Evolutionary conservation across 345 rosid genomes (phyloP).

Genomic region (Eucalyptus curtisii): DNA sequence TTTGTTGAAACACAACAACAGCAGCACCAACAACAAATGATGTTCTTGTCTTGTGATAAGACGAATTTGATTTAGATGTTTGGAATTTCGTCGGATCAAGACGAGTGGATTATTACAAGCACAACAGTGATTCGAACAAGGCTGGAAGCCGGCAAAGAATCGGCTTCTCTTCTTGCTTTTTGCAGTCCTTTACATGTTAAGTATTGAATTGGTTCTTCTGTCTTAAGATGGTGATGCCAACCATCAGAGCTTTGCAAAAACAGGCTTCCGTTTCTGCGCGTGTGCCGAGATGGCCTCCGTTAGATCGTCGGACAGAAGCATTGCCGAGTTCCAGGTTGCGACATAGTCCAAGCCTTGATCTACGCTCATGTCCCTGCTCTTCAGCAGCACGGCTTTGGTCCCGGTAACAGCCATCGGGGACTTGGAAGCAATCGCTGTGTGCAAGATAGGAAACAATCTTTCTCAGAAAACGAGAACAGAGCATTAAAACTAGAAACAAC

Average conservation of each 20-base stretch:
- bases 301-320: slow-evolving; percentile 65
- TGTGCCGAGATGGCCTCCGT: slow-evolving; percentile 49
- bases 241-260: slow-evolving; percentile 57
- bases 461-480: neutral
- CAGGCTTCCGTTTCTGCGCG: slow-evolving; percentile 38
- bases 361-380: slow-evolving; percentile 58
- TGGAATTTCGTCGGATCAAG: neutral
- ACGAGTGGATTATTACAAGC: neutral
- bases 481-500: neutral
- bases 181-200: neutral
- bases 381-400: slow-evolving; percentile 58
- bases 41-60: neutral
- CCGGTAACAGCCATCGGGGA: slow-evolving; percentile 74
- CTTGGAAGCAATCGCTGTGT: slow-evolving; percentile 54
- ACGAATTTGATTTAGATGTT: neutral
- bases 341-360: slow-evolving; percentile 86
- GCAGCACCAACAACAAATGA: neutral
- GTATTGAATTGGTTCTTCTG: neutral
- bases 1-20: neutral
- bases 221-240: neutral
- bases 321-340: slow-evolving; percentile 76
- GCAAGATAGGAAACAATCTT: neutral
- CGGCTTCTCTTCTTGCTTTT: neutral
- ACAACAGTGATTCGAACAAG: neutral
- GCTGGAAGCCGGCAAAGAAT: neutral